Conservation (phyloP, 164 flowering plant genomes). For the Paratinospora sagittata region DNA sequence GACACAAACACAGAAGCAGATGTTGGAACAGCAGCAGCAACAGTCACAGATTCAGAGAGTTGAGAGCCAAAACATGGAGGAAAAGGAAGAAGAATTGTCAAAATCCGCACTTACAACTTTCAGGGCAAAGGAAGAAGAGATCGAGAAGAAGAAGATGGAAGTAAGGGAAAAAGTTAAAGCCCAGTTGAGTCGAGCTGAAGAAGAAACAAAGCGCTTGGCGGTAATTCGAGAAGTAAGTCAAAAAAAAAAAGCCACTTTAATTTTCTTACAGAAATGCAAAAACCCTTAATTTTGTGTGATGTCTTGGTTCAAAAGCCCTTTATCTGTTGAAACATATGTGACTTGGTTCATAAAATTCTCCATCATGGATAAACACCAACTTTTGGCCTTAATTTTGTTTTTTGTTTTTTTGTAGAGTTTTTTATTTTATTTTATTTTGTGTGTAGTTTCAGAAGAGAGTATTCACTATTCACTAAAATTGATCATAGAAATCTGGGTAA, state of each 20-base stretch:
- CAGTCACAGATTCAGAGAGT: constrained; percentile 34
- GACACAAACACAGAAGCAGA: constrained; percentile 34
- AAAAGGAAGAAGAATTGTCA: constrained; percentile 64
- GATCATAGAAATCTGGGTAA: no score
- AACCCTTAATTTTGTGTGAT: no score
- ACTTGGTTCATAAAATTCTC: no score
- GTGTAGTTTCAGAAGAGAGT: neutral
- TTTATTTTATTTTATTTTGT: neutral
- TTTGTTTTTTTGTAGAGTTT: neutral
- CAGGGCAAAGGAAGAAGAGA: constrained; percentile 82
- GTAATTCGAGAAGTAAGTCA: constrained; percentile 68
- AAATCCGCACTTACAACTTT: constrained; percentile 62
- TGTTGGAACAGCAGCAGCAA: constrained; percentile 32
- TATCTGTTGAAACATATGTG: no score
- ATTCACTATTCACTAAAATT: neutral
- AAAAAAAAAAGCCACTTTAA: neutral
- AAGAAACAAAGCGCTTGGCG: constrained; percentile 68
- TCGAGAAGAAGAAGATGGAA: constrained; percentile 80
- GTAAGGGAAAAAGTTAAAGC: constrained; percentile 67
- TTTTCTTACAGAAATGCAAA: no score
- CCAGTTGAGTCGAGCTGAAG: constrained; percentile 71
- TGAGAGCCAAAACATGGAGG: constrained; percentile 44
- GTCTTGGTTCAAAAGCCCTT: no score
- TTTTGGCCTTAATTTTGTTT: neutral
- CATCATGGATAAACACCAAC: neutral